phyloP scores from a whole-genome alignment of 129 eudicot species.

The Ambrosia trifida region DNA sequence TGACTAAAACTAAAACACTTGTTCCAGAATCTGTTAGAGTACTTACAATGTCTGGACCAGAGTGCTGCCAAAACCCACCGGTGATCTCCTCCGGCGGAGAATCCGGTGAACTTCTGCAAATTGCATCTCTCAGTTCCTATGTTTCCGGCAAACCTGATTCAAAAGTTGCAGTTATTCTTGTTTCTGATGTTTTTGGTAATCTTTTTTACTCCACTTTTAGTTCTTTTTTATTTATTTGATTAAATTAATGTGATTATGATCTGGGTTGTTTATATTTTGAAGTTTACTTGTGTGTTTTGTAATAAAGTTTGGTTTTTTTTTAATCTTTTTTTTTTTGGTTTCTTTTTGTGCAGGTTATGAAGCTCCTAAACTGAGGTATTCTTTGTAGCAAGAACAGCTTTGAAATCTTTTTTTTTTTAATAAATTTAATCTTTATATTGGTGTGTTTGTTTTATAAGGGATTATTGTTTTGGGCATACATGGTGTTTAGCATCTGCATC shows the following conservation, averaged over 20 bases:
- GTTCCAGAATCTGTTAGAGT: not conserved
- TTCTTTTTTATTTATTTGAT: not conserved
- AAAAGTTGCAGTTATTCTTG: constrained; percentile 36
- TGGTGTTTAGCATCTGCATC: too few species aligned
- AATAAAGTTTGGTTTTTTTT: too few species aligned
- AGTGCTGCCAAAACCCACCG: constrained; percentile 49
- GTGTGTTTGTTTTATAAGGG: not conserved
- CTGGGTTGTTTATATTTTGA: not conserved
- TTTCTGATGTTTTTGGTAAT: constrained; percentile 40
- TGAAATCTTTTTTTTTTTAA: not conserved
- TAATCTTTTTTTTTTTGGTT: not conserved
- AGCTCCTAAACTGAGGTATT: constrained; percentile 51
- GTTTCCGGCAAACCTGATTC: constrained; percentile 37
- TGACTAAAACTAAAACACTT: constrained; percentile 9
- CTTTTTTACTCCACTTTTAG: not conserved
- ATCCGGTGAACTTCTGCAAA: constrained; percentile 26
- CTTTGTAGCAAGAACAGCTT: not conserved
- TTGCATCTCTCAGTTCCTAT: constrained; percentile 42
- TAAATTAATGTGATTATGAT: not conserved
- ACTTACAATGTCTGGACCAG: constrained; percentile 34
- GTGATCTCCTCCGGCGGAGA: constrained; percentile 16
- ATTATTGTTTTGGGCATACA: not conserved
- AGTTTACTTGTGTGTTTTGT: not conserved
- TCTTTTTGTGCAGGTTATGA: constrained; percentile 44
- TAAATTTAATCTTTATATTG: not conserved